Conservation (phyloP, 805 yeast genomes). For the Candida ficus region DNA sequence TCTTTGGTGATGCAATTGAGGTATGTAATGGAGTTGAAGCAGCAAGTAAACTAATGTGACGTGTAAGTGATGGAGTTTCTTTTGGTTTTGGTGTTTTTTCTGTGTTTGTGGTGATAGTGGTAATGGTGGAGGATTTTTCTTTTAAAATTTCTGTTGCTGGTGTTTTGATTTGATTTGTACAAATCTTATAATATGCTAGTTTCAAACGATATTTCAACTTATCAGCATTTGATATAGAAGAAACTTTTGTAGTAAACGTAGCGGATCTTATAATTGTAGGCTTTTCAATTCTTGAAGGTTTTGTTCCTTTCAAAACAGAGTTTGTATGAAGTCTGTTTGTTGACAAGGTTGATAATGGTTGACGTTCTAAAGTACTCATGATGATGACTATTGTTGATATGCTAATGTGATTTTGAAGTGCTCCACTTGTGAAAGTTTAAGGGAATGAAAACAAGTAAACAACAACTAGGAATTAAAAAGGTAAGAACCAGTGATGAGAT, state of each 20-base stretch:
- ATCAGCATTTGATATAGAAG: slow-evolving; percentile 28
- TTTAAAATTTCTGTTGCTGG: slow-evolving; percentile 28
- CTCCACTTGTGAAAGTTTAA: no score
- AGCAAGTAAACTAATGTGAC: slow-evolving; percentile 30
- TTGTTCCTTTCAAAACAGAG: slow-evolving; percentile 6
- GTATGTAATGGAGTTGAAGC: slow-evolving; percentile 28
- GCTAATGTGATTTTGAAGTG: not conserved
- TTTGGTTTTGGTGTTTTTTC: slow-evolving; percentile 2
- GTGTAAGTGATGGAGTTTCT: slow-evolving; percentile 22
- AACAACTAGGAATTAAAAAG: no score
- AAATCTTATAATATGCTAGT: slow-evolving; percentile 47
- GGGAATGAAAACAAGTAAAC: not conserved
- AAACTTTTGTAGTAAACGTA: not conserved
- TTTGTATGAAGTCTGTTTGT: slow-evolving; percentile 14
- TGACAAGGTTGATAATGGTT: slow-evolving; percentile 16
- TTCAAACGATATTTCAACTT: slow-evolving; percentile 42
- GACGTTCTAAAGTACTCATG: slow-evolving; percentile 20
- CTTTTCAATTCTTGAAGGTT: not conserved
- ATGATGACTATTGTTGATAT: slow-evolving; percentile 1
- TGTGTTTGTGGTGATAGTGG: no score
- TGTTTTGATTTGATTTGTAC: slow-evolving; percentile 39
- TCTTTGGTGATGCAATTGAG: slow-evolving; percentile 8
- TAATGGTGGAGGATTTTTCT: no score
- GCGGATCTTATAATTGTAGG: slow-evolving; percentile 1
- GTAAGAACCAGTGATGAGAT: no score